phyloP scores from a whole-genome alignment of 2,329 filamentous ascomycete genomes.

The Phyllachora maydis region DNA sequence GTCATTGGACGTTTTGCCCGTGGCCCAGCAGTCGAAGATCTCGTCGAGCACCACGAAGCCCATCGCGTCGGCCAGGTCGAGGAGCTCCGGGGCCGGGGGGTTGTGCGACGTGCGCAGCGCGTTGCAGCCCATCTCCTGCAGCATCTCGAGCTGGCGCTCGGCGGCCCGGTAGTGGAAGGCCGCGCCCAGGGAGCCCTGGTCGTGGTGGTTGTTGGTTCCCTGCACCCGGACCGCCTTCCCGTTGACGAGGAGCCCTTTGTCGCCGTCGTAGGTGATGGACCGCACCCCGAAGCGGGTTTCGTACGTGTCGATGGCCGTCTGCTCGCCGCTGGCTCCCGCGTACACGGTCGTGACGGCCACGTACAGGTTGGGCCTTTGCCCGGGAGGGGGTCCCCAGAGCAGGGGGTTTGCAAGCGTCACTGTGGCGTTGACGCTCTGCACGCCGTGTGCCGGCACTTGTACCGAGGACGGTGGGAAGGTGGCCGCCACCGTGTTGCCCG shows the following conservation, averaged over 20 bases:
- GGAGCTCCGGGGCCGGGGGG: constrained; percentile 25
- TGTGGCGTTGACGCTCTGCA: constrained; percentile 13
- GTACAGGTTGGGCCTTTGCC: constrained; percentile 24
- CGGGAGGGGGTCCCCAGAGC: constrained; percentile 25
- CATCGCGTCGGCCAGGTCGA: constrained; percentile 25
- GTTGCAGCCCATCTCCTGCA: constrained; percentile 27
- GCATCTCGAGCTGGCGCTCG: constrained; percentile 24
- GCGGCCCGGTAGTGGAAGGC: constrained; percentile 27
- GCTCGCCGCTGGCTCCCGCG: constrained; percentile 7
- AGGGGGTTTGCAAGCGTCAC: constrained; percentile 14
- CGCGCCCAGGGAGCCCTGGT: constrained; percentile 24
- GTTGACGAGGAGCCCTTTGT: constrained; percentile 23
- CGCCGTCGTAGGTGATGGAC: constrained; percentile 14
- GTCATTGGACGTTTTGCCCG: constrained; percentile 22
- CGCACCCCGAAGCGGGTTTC: constrained; percentile 29
- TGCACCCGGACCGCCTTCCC: constrained; percentile 19
- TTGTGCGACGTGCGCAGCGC: constrained; percentile 30
- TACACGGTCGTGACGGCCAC: constrained; percentile 21
- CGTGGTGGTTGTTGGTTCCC: constrained; percentile 28
- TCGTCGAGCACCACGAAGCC: constrained; percentile 31
- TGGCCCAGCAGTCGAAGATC: constrained; percentile 29
- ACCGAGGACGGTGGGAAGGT: constrained; percentile 11
- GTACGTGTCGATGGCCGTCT: constrained; percentile 14
- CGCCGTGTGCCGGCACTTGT: constrained; percentile 11
- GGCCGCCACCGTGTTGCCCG: constrained; percentile 10